These are phyloP conservation scores for Austroboletus novae-zelandiae DNA, from an alignment of 1,284 basidiomycete genomes.

Conservation along the genomic window DNA sequence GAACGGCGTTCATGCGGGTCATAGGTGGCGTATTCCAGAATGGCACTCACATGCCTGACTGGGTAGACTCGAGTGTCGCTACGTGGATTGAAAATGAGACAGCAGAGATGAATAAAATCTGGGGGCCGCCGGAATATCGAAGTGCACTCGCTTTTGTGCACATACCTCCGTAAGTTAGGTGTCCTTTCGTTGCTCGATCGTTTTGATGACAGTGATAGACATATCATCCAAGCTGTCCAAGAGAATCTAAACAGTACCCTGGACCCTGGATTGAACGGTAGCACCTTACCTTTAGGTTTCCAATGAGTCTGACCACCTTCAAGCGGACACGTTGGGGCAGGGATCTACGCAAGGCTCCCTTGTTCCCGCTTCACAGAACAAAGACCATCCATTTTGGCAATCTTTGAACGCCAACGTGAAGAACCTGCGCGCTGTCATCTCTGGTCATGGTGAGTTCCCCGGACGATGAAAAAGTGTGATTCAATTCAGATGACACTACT, in stretches of 20 bases:
- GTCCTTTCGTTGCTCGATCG: background rate
- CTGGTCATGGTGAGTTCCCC: slow-evolving; percentile 53
- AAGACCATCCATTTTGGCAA: slow-evolving; percentile 61
- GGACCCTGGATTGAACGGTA: slow-evolving; percentile 65
- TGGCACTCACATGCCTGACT: slow-evolving; percentile 52
- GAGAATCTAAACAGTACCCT: slow-evolving; percentile 43
- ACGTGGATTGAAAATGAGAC: slow-evolving; percentile 57
- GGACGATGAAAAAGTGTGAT: background rate
- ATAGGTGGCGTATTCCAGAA: slow-evolving; percentile 49
- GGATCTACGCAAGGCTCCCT: slow-evolving; percentile 60
- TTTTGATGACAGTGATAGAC: slow-evolving; percentile 33
- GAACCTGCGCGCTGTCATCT: slow-evolving; percentile 63
- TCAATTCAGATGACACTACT: slow-evolving; percentile 1
- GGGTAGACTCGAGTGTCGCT: slow-evolving; percentile 63
- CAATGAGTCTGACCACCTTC: background rate
- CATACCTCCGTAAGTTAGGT: slow-evolving; percentile 54
- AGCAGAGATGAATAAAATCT: slow-evolving; percentile 41
- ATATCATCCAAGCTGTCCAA: slow-evolving; percentile 53
- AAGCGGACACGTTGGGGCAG: slow-evolving; percentile 52
- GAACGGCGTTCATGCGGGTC: slow-evolving; percentile 2
- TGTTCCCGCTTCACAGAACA: slow-evolving; percentile 36
- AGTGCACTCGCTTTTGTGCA: slow-evolving; percentile 67
- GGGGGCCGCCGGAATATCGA: slow-evolving; percentile 52
- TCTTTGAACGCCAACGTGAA: slow-evolving; percentile 56
- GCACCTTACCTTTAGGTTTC: background rate